Conservation (phyloP, 495 filamentous ascomycete genomes). For the Extremus antarcticus region DNA sequence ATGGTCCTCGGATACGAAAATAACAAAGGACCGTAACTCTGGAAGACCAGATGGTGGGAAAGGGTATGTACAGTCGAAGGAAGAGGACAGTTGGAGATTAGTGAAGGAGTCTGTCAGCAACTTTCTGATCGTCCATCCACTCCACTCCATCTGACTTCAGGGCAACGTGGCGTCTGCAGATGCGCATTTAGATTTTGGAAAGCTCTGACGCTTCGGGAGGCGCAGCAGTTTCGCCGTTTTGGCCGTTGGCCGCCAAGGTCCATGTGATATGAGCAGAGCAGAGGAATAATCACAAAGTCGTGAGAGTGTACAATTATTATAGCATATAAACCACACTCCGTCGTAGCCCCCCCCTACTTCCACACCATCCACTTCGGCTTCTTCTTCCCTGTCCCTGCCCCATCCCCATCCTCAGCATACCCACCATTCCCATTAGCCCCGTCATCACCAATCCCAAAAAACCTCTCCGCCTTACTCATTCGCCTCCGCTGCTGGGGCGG, state of each 20-base stretch:
- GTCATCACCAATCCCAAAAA: conserved; percentile 18
- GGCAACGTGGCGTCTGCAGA: too few relatives aligned
- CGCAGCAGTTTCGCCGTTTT: too few relatives aligned
- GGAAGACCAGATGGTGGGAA: too few relatives aligned
- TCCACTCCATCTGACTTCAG: not conserved
- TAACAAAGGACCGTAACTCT: too few relatives aligned
- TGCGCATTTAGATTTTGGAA: too few relatives aligned
- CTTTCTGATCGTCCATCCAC: not conserved
- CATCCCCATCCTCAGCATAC: not conserved
- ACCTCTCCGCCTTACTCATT: conserved; percentile 18
- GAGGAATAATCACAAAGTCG: too few relatives aligned
- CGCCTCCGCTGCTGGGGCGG: conserved; percentile 1
- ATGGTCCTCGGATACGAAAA: not conserved
- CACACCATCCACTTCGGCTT: conserved; percentile 22
- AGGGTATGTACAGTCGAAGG: not conserved
- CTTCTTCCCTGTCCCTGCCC: not conserved
- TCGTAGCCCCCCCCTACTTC: conserved; percentile 6
- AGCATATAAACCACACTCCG: too few relatives aligned
- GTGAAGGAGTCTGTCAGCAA: not conserved
- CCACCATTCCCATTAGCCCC: conserved; percentile 2
- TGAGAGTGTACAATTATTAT: too few relatives aligned
- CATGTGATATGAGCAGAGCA: too few relatives aligned
- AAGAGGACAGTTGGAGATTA: not conserved
- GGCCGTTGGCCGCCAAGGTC: too few relatives aligned
- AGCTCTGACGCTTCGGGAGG: too few relatives aligned